These are phyloP conservation scores for Penicillium bovifimosum DNA, from an alignment of 495 filamentous ascomycete genomes.

Conservation along the genomic window DNA sequence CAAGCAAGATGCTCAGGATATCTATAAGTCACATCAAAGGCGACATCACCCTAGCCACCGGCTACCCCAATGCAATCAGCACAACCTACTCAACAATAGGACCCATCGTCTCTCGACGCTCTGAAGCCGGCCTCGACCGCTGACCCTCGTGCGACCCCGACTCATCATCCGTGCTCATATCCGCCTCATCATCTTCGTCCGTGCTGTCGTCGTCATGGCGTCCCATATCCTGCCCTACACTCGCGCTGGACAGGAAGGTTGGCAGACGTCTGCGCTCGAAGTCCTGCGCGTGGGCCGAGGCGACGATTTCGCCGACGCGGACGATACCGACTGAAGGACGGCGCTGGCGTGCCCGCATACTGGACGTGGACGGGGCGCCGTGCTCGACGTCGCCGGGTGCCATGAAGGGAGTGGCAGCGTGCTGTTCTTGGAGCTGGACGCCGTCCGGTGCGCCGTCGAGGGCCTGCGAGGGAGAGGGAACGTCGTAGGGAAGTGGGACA, in stretches of 20 bases:
- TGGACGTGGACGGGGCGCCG: conserved; percentile 24
- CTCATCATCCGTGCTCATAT: conserved; percentile 18
- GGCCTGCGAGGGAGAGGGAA: conserved; percentile 35
- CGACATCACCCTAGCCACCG: not conserved
- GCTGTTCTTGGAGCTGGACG: conserved; percentile 30
- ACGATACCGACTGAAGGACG: conserved; percentile 32
- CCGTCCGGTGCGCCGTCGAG: conserved; percentile 23
- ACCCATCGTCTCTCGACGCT: conserved; percentile 5
- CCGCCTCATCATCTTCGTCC: conserved; percentile 34
- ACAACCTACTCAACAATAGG: conserved; percentile 11
- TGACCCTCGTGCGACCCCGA: conserved; percentile 2
- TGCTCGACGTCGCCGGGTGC: conserved; percentile 29
- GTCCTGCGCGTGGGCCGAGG: conserved; percentile 76
- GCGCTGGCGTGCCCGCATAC: conserved; percentile 20
- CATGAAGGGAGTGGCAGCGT: conserved; percentile 19
- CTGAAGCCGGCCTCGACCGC: not conserved
- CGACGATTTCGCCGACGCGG: conserved; percentile 56
- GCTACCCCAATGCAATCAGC: not conserved
- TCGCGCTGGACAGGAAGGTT: conserved; percentile 27
- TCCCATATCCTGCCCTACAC: conserved; percentile 12
- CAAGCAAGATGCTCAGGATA: not conserved
- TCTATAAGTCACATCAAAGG: conserved; percentile 1
- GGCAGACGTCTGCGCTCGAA: conserved; percentile 69
- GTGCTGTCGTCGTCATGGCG: conserved; percentile 27
- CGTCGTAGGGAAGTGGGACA: conserved; percentile 69